Conservation (phyloP, 1,284 basidiomycete species). For the Heimioporus retisporus region DNA sequence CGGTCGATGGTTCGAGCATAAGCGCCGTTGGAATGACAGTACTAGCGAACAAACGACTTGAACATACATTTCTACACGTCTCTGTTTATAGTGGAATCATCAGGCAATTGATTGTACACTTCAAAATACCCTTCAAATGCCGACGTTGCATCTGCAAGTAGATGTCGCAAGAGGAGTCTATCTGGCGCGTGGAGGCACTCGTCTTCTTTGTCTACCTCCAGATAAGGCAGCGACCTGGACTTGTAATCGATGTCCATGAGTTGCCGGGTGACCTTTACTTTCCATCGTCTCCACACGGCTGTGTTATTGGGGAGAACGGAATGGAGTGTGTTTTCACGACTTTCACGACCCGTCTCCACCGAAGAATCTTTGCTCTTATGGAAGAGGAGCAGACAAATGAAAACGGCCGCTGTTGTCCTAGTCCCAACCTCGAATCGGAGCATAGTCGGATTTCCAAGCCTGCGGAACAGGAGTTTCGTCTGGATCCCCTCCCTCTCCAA, state of each 20-base stretch:
- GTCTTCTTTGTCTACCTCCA: slow-evolving; percentile 11
- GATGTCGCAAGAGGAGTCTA: slow-evolving; percentile 11
- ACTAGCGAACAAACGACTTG: too few species aligned
- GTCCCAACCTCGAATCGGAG: slow-evolving; percentile 16
- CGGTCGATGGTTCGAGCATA: too few species aligned
- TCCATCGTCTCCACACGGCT: slow-evolving; percentile 33
- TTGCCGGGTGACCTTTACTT: slow-evolving; percentile 23
- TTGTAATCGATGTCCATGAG: slow-evolving; percentile 9
- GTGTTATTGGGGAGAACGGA: slow-evolving; percentile 31
- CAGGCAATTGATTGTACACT: slow-evolving; percentile 3
- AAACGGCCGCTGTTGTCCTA: slow-evolving; percentile 29
- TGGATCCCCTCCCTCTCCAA: slow-evolving; percentile 40
- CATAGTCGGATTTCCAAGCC: slow-evolving; percentile 23
- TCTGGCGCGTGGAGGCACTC: background rate
- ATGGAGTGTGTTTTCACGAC: slow-evolving; percentile 12
- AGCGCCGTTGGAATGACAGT: too few species aligned
- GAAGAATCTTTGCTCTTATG: slow-evolving; percentile 11
- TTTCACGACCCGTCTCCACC: background rate
- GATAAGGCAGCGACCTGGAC: background rate
- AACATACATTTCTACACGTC: too few species aligned
- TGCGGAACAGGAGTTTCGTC: slow-evolving; percentile 21
- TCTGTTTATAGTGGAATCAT: slow-evolving; percentile 11
- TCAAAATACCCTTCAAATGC: slow-evolving; percentile 28
- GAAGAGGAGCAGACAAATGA: slow-evolving; percentile 29
- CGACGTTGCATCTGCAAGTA: slow-evolving; percentile 26